A percentile compares a stretch with the other conserved stretches of the same genome.
These are phyloP conservation scores for Teunomyces panamensis DNA, from an alignment of 805 yeast genomes.

Conservation along the genomic window DNA sequence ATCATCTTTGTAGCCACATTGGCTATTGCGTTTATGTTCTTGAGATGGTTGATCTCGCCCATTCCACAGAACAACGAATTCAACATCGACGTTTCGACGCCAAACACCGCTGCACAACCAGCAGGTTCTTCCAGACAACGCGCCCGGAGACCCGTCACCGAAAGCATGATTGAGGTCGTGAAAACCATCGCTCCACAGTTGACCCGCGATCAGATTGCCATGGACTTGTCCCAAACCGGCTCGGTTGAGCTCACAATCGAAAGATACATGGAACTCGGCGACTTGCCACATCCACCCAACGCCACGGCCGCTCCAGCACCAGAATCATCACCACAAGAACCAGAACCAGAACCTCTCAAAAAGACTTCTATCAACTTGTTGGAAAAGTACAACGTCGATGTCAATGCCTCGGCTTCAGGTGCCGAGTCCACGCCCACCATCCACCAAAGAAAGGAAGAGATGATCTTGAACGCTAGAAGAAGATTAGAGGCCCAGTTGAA, in stretches of 20 bases:
- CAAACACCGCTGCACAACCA: conserved; percentile 9
- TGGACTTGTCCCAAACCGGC: conserved; percentile 73
- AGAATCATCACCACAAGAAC: conserved; percentile 3
- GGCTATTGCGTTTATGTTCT: conserved; percentile 52
- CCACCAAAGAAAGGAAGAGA: conserved; percentile 31
- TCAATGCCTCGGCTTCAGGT: conserved; percentile 9
- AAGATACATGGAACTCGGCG: conserved; percentile 58
- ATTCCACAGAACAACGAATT: conserved; percentile 41
- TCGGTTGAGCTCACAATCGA: conserved; percentile 81
- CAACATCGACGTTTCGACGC: conserved; percentile 6
- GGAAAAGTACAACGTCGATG: conserved; percentile 43
- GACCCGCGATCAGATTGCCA: conserved; percentile 64
- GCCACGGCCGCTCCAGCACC: conserved; percentile 8
- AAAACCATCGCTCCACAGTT: conserved; percentile 77
- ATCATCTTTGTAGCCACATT: conserved; percentile 47
- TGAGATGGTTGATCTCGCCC: conserved; percentile 65
- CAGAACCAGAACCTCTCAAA: not conserved
- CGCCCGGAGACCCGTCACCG: conserved; percentile 47
- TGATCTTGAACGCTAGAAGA: conserved; percentile 41
- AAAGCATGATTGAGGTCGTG: conserved; percentile 81
- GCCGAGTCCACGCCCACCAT: conserved; percentile 15
- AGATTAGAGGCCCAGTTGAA: conserved; percentile 45
- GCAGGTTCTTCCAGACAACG: conserved; percentile 5
- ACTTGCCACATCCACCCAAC: conserved; percentile 56
- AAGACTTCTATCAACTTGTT: conserved; percentile 19